These are phyloP conservation scores for Clathrus columnatus DNA, from an alignment of 768 basidiomycete species.

Conservation along the genomic window DNA sequence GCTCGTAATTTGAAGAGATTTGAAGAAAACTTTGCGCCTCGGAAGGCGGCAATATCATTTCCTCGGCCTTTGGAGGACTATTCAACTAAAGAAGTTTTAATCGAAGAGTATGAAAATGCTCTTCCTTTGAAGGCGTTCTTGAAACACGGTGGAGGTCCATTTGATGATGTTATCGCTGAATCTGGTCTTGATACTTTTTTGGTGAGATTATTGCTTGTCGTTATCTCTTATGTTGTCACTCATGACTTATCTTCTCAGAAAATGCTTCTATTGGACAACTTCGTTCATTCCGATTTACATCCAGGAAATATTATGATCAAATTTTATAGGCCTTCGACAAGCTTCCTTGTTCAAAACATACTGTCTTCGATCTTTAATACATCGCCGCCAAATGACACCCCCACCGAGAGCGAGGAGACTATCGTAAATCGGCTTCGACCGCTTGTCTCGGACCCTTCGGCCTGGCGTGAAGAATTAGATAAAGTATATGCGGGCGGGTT, in stretches of 20 bases:
- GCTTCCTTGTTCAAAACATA: slow-evolving; percentile 52
- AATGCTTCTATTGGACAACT: slow-evolving; percentile 97
- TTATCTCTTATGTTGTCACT: slow-evolving; percentile 4
- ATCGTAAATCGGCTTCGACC: slow-evolving; percentile 65
- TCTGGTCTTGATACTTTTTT: slow-evolving; percentile 92
- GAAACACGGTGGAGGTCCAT: slow-evolving; percentile 86
- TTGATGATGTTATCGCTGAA: slow-evolving; percentile 81
- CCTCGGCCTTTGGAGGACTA: slow-evolving; percentile 78
- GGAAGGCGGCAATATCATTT: slow-evolving; percentile 79
- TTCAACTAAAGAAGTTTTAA: slow-evolving; percentile 73
- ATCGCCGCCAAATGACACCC: background rate
- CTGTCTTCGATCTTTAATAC: slow-evolving; percentile 43
- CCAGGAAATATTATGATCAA: slow-evolving; percentile 98
- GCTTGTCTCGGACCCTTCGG: slow-evolving; percentile 45
- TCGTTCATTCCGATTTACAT: slow-evolving; percentile 87
- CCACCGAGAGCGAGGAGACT: slow-evolving; percentile 21
- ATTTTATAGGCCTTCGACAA: slow-evolving; percentile 75
- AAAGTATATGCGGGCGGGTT: slow-evolving; percentile 61
- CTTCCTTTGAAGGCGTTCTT: slow-evolving; percentile 83
- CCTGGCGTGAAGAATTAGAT: slow-evolving; percentile 66
- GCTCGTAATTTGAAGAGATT: slow-evolving; percentile 81
- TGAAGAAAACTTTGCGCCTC: slow-evolving; percentile 74
- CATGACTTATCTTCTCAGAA: slow-evolving; percentile 44
- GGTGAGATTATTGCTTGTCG: slow-evolving; percentile 36
- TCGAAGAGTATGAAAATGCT: slow-evolving; percentile 93